phyloP scores from a whole-genome alignment of 2,329 filamentous ascomycete genomes.

The Aspergillus neoniger region DNA sequence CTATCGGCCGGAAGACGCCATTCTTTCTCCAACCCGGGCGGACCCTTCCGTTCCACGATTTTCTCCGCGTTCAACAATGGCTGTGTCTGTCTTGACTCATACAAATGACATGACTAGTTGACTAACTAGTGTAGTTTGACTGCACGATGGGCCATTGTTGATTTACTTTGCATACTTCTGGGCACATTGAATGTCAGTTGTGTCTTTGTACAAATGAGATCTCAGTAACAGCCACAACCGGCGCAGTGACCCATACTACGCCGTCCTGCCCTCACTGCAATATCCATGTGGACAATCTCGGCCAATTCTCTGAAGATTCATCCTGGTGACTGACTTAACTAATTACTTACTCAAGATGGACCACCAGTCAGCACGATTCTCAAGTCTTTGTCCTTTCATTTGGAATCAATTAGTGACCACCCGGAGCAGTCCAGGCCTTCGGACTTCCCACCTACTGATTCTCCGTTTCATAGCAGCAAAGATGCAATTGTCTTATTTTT shows the following conservation, averaged over 20 bases:
- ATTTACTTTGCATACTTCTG: too few relatives aligned
- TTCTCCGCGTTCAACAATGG: not conserved
- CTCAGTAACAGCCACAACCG: not conserved
- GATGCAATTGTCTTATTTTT: not conserved
- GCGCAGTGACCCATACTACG: not conserved
- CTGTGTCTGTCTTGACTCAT: not conserved
- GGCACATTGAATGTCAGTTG: not conserved
- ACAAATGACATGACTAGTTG: not conserved
- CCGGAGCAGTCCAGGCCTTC: not conserved
- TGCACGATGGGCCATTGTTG: too few relatives aligned
- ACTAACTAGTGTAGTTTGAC: too few relatives aligned
- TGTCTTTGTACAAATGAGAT: not conserved
- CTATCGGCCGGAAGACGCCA: conserved; percentile 13
- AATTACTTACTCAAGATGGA: too few relatives aligned
- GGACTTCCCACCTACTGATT: not conserved
- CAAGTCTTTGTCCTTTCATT: not conserved
- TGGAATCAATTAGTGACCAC: not conserved
- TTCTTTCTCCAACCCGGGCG: conserved; percentile 16
- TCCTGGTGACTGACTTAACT: not conserved
- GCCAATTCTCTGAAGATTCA: not conserved
- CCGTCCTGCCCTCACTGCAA: not conserved
- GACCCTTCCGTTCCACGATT: conserved; percentile 17
- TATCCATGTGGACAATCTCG: not conserved
- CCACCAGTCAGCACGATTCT: not conserved
- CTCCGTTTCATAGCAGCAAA: not conserved